Base-by-base conservation (phyloP, 2,329 filamentous ascomycete genomes). In the Cylindrodendrum hubeiense region DNA sequence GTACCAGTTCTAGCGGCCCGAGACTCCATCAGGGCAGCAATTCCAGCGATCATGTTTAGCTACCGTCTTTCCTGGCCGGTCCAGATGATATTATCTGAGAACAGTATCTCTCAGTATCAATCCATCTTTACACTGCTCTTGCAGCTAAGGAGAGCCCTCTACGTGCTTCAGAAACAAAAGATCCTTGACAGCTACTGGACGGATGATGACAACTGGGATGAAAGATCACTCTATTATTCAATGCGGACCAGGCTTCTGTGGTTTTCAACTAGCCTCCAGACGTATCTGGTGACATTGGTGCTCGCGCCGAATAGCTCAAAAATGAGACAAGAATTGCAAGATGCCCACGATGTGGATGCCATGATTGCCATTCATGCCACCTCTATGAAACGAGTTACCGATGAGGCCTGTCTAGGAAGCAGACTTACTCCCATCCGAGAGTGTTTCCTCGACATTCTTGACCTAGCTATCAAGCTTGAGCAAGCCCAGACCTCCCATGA, bases 211-310 rank as follows among this genome's bases (percentile, higher is more conserved):
- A 71, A 74, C 24, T 80, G 79, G 72, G 73, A 77, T n/a, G 84
- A 85, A 54, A 80, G 81, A 15, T 81, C 83, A 0, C 69, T 82
- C 3, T 90, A 87, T 73, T 90, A 88, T 75, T 81, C 84, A 17
- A 81, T 95, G 9, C 89, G 93, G 39, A 88, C 90, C 30, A 89
- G 87, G 53, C 83, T 97, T 4, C 81, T 94, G 12, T 95, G 93
- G 91, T 95, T 97, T 79, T 87, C 88, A 68, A 91, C 90, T 67
- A 89, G 87, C 0, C 74, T 97, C 2, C 91, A 93, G 72, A 90
- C 90, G 9, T 96, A 97, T 75, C 81, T 97, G 5, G 90, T 90
- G 4, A 91, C 89, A 17, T 85, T 94, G 2, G 92, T 95, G 1
- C 84, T 97, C 1, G 86, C 85, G 0, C 87, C 89, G 0, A 84